Base-by-base conservation (phyloP, 139 green algal genomes). In the Pseudopediastrum boryanum region DNA sequence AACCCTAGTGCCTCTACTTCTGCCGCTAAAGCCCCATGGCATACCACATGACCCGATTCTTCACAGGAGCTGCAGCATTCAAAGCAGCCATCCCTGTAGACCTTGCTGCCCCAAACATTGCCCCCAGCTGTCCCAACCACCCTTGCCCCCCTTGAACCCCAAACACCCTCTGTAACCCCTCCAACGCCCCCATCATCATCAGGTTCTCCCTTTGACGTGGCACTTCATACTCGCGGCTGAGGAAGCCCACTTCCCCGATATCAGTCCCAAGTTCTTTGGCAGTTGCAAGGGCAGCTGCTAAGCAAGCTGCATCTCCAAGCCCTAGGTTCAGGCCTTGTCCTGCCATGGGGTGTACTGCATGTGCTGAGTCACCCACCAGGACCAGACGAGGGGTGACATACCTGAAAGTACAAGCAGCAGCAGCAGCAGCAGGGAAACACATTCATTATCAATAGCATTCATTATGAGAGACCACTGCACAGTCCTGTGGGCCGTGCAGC, bases 241-340 rank as follows among this genome's bases (percentile, higher is more conserved):
- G 21, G 39, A 80, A n/a, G 1, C 19, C 4, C 23, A 61, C 9
- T 25, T 75, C 71, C 6, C 71, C 79, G 0, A 80, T 31, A 50
- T 80, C 61, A 7, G 67, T 21, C 6, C 70, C 79, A 0, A 80
- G 21, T 76, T 90, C 78, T 42, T 85, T 75, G 3, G 87, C 91
- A 25, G 2, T 51, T 4, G 80, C 83, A 0, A 96, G 43, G 0
- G 88, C 82, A 5, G 66, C 44, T 10, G 73, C 83, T 71, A 97
- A 86, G 44, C 69, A 78, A 1, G 63, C 56, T 8, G 89, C 92
- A 70, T 97, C 94, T 0, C 77, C 91, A 44, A 97, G 84, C 19
- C 94, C 93, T 48, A 97, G 87, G 80, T 97, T 97, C 4, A 93
- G 87, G 1, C 92, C 92, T 72, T 95, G 90, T 3, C 94, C 91